Percentiles rank a stretch among this genome's conserved stretches.
These are phyloP conservation scores for Psilocybe sp. DNA, from an alignment of 768 basidiomycete species.

Conservation along the genomic window DNA sequence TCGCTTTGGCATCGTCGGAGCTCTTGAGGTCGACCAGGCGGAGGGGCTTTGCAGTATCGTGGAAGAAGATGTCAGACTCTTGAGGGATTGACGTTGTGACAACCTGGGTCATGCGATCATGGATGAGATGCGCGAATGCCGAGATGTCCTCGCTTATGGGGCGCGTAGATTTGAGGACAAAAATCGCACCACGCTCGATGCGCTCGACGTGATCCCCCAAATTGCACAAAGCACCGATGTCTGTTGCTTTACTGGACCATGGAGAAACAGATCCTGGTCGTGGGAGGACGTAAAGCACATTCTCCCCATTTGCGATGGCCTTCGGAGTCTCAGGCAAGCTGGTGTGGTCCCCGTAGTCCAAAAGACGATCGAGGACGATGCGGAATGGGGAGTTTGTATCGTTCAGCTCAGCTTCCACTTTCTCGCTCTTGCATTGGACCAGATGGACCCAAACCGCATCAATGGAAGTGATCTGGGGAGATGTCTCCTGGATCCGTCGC, in stretches of 20 bases:
- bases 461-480: constrained; percentile 57
- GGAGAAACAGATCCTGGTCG: constrained; percentile 92
- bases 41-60: constrained; percentile 64
- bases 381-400: constrained; percentile 42
- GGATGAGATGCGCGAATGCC: constrained; percentile 66
- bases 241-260: constrained; percentile 99
- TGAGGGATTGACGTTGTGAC: constrained; percentile 58
- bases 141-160: constrained; percentile 48
- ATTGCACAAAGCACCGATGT: constrained; percentile 87
- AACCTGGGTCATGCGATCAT: constrained; percentile 97
- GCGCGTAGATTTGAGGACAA: constrained; percentile 49
- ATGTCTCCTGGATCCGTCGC: constrained; percentile 48
- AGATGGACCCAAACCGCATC: constrained; percentile 89
- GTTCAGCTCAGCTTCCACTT: constrained; percentile 45
- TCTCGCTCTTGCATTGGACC: constrained; percentile 55
- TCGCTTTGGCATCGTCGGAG: constrained; percentile 48
- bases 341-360: constrained; percentile 83
- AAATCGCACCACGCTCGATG: constrained; percentile 81
- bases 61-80: constrained; percentile 54
- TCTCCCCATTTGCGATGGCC: constrained; percentile 31
- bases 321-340: constrained; percentile 41
- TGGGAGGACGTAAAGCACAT: constrained; percentile 73
- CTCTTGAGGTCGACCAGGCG: constrained; percentile 62
- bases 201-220: constrained; percentile 71
- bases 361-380: constrained; percentile 60